Base-by-base conservation (phyloP, 306 rosid genomes). In the Quercus wislizeni region DNA sequence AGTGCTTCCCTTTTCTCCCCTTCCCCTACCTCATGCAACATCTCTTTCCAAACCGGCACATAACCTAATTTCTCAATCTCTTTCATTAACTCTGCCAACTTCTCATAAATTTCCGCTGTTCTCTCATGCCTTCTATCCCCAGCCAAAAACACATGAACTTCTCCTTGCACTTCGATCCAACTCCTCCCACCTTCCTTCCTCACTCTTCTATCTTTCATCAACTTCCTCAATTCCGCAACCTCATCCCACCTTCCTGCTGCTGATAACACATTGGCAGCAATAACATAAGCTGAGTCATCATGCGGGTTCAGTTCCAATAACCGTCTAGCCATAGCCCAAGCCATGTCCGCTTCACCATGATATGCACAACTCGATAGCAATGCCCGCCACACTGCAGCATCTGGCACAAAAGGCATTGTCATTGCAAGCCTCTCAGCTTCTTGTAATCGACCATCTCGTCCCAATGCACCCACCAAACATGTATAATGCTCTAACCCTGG, bases 321-420 rank as follows among this genome's bases (percentile, higher is more conserved):
- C 84, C 83, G 81, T 76, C 69, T 86, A 3, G 95, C 97, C 92
- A 88, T 81, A 31, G 74, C 67, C 89, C 81, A 74, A 43, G 99
- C 97, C 80, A 86, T 85, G 75, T 88, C 90, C 1, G 89, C 84
- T 7, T 79, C 91, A 69, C 90, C 92, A 57, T 84, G 97, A 84
- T 71, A 55, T 0, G 97, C 97, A 76, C 89, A 84, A 75, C 88
- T 83, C 0, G 97, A 86, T 3, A 94, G 87, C 84, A 94, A 63
- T 46, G 93, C 92, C 61, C 99, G 90, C 99, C 97, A 94, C 79
- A 94, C 89, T 5, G 97, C 97, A 0, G 95, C 93, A 74, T 94
- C 99, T 0, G 97, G 92, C 73, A 78, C 69, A 58, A 87, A 84
- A 4, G 96, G 97, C 92, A 92, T 91, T 1, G 89, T 81, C 86